Evolutionary conservation across 768 basidiomycete genomes (phyloP), one percentile per base, ranked within the genome.

Genomic region (Scleroderma bovista): DNA sequence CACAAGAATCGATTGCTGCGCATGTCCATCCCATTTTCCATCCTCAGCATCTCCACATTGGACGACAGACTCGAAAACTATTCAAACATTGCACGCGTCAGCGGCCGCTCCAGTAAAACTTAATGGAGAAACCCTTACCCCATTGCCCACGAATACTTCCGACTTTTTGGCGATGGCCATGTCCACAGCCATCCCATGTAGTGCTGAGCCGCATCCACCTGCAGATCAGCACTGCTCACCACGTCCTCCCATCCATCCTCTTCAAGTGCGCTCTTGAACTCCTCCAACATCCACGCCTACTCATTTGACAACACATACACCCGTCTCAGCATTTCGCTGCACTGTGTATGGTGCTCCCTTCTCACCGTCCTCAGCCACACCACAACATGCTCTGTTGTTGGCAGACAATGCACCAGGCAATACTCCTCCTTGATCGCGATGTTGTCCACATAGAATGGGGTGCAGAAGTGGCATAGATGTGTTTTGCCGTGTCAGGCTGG

Each of bases 91-190:
- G 34, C 6, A n/a, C 12, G 34, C 34, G 12, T 36, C 12, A 36
- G 34, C 4, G 4, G 6, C 34, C 12, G 13, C 6, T 12, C 12
- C n/a, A 6, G 24, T 6, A 24, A 32, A 7, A n/a, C n/a, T n/a
- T 7, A 1, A 19, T 12, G 31, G 31, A 39, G 29, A n/a, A 44
- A 15, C 3, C 72, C 78, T 57, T 43, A 81, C 79, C 49, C 81
- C 80, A 55, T 82, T 83, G 0, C 81, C 81, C 7, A 83, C 65
- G 57, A 81, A 83, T 37, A 81, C 76, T 56, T 82, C 77, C 1
- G 79, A 79, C 43, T 69, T 66, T 58, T 77, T 72, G 1, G 77
- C 81, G 22, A 83, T 72, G 11, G 73, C 77, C 81, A 83, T 83
- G 58, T 83, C 81, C 33, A 81, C 72, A 1, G 78, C 79, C 60